Percentiles rank a stretch among this genome's conserved stretches.
These are phyloP conservation scores for Ceratobasidium sp. DNA, from an alignment of 1,284 basidiomycete genomes.

Conservation along the genomic window DNA sequence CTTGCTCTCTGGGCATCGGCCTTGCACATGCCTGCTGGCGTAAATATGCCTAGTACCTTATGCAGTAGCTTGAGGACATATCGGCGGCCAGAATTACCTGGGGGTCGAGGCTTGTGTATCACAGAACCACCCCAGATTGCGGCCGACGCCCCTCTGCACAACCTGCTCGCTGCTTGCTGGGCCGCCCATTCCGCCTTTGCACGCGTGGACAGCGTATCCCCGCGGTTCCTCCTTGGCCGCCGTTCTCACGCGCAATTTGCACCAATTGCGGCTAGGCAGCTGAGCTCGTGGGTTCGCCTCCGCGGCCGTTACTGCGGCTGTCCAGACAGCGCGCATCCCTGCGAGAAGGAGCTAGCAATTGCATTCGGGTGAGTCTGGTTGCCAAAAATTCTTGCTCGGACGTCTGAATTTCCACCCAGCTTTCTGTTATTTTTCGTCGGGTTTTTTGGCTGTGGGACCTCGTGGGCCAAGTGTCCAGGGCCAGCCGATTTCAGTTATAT, in stretches of 20 bases:
- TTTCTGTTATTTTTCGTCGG: conserved; percentile 16
- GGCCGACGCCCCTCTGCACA: conserved; percentile 8
- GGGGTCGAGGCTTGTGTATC: conserved; percentile 35
- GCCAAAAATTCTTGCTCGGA: background rate
- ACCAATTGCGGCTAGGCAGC: conserved; percentile 16
- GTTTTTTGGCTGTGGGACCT: conserved; percentile 15
- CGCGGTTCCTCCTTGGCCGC: conserved; percentile 19
- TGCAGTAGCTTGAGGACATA: conserved; percentile 38
- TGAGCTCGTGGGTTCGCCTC: conserved; percentile 6
- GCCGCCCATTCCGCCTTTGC: conserved; percentile 36
- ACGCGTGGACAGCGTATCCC: conserved; percentile 21
- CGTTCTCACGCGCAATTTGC: conserved; percentile 35
- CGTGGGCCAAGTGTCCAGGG: conserved; percentile 28
- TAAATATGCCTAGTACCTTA: conserved; percentile 3
- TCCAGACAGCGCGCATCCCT: background rate
- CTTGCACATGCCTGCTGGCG: conserved; percentile 24
- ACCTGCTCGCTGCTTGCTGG: conserved; percentile 23
- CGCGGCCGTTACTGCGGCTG: background rate
- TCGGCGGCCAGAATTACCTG: conserved; percentile 34
- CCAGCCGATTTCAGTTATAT: conserved; percentile 37
- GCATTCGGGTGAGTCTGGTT: conserved; percentile 20
- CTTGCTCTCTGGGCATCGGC: conserved; percentile 4
- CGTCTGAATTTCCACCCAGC: conserved; percentile 13
- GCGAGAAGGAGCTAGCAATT: background rate
- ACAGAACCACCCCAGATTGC: conserved; percentile 37